Evolutionary conservation across 2,329 filamentous ascomycete genomes (phyloP).

Genomic region (Clonostachys chloroleuca): DNA sequence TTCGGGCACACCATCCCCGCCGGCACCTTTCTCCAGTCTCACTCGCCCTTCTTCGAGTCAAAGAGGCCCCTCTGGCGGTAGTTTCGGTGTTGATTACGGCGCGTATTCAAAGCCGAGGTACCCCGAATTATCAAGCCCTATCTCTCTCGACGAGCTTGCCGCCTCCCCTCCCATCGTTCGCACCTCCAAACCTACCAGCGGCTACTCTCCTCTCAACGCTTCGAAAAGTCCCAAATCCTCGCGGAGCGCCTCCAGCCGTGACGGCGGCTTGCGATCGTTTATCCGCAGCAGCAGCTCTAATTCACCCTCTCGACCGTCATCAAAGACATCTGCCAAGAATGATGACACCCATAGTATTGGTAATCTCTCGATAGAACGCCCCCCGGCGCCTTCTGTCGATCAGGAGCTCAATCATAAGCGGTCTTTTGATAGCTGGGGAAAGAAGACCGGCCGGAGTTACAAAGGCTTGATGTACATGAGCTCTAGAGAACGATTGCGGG

Average conservation of each 20-base stretch:
- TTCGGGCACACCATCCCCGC: slow-evolving; percentile 16
- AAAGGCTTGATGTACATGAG: slow-evolving; percentile 69
- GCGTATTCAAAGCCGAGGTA: slow-evolving; percentile 50
- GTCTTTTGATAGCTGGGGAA: slow-evolving; percentile 60
- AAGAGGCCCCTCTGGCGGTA: slow-evolving; percentile 23
- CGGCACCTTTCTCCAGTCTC: slow-evolving; percentile 19
- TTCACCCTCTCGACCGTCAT: slow-evolving; percentile 50
- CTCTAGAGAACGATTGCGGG: slow-evolving; percentile 62
- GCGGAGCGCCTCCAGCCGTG: slow-evolving; percentile 35
- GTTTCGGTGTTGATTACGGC: slow-evolving; percentile 72
- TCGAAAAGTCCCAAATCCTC: slow-evolving; percentile 52
- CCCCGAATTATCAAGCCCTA: slow-evolving; percentile 32
- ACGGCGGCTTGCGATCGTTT: slow-evolving; percentile 54
- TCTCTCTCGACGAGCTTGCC: slow-evolving; percentile 54
- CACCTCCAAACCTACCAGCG: slow-evolving; percentile 77
- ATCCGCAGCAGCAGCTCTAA: slow-evolving; percentile 39
- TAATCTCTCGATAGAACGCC: slow-evolving; percentile 58
- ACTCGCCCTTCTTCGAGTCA: not conserved
- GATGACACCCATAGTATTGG: slow-evolving; percentile 60
- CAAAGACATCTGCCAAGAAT: slow-evolving; percentile 48
- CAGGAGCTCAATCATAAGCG: slow-evolving; percentile 46
- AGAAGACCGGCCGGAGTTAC: slow-evolving; percentile 45
- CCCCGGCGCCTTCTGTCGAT: slow-evolving; percentile 39
- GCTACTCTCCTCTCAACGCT: slow-evolving; percentile 67
- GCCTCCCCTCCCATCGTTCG: slow-evolving; percentile 69